phyloP scores from a whole-genome alignment of 371 early-diverging fungal genomes.

The Syncephalastrum monosporum region DNA sequence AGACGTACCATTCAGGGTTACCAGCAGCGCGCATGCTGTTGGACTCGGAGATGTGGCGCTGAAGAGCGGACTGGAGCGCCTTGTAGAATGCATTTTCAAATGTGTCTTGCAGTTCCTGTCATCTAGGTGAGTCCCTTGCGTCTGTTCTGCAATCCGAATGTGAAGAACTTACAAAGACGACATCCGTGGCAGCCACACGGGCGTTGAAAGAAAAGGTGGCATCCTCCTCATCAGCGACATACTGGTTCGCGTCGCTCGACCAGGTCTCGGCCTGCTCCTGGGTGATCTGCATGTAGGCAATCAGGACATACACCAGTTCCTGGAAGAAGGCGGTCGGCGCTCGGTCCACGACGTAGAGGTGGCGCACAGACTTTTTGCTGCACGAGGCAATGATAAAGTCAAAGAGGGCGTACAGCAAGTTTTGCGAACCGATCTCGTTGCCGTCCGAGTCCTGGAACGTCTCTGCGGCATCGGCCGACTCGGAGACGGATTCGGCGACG shows the following conservation, averaged over 20 bases:
- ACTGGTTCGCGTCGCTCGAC: constrained; percentile 82
- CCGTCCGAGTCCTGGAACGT: constrained; percentile 77
- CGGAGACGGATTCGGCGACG: constrained; percentile 55
- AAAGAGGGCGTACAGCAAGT: constrained; percentile 68
- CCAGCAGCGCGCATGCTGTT: constrained; percentile 50
- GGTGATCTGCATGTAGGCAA: constrained; percentile 83
- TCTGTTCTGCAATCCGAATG: background rate
- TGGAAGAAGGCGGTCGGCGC: constrained; percentile 54
- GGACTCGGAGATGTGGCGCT: constrained; percentile 56
- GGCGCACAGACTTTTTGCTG: constrained; percentile 48
- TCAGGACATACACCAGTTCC: constrained; percentile 59
- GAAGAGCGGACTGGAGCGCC: constrained; percentile 56
- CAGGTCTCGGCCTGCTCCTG: constrained; percentile 80
- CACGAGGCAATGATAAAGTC: constrained; percentile 66
- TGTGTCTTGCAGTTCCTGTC: constrained; percentile 49
- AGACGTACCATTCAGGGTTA: constrained; percentile 49
- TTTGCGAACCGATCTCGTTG: constrained; percentile 72
- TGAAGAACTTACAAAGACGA: constrained; percentile 49
- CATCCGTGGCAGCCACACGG: constrained; percentile 79
- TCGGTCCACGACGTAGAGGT: constrained; percentile 31
- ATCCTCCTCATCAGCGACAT: constrained; percentile 88
- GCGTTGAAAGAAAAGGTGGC: constrained; percentile 80
- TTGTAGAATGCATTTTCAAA: constrained; percentile 58
- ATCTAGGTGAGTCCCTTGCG: background rate
- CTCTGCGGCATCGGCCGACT: constrained; percentile 52